These are phyloP conservation scores for Somion occarium DNA, from an alignment of 1,284 basidiomycete species.

Conservation along the genomic window DNA sequence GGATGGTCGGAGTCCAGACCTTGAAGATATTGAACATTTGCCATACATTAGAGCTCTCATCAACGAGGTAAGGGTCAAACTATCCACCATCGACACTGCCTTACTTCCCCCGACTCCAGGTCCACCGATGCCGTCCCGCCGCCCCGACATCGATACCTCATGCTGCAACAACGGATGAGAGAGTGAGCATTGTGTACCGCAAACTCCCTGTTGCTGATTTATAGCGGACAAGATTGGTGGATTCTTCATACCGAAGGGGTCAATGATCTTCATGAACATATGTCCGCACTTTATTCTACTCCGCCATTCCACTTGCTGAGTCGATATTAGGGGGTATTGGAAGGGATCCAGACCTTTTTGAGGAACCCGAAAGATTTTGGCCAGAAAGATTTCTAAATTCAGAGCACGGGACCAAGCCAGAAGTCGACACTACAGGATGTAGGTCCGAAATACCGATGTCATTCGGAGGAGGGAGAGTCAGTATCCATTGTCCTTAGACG, in stretches of 20 bases:
- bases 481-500: neutral
- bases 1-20: constrained; percentile 24
- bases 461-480: constrained; percentile 19
- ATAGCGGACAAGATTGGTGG: neutral
- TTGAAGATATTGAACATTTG: constrained; percentile 27
- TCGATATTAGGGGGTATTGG: neutral
- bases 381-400: constrained; percentile 16
- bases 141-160: neutral
- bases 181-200: neutral
- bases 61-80: constrained; percentile 26
- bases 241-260: constrained; percentile 4
- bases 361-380: constrained; percentile 1
- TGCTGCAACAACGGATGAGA: neutral
- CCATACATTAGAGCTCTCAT: constrained; percentile 32
- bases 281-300: neutral
- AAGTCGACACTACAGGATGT: constrained; percentile 1
- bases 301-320: neutral
- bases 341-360: constrained; percentile 2
- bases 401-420: constrained; percentile 14
- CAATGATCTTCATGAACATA: constrained; percentile 5
- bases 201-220: neutral
- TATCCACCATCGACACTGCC: neutral
- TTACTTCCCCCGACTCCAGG: neutral
- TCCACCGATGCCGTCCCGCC: constrained; percentile 4
- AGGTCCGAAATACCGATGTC: constrained; percentile 11